These are phyloP conservation scores for Diutina sp. DNA, from an alignment of 1,139 yeast genomes.

Conservation along the genomic window DNA sequence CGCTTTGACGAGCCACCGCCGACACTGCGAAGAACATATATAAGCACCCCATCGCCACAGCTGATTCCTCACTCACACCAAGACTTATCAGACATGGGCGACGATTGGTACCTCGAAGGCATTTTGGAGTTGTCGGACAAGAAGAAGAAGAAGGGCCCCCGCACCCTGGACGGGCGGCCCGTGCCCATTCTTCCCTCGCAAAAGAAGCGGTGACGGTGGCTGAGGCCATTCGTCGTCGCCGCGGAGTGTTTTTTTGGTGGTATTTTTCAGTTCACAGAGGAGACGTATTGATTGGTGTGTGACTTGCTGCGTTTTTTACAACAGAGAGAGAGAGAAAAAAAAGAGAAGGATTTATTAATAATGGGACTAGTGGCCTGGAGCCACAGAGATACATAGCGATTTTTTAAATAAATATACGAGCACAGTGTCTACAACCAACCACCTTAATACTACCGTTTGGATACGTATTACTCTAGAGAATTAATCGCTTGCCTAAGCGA, in stretches of 20 bases:
- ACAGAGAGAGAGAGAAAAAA: too few species aligned
- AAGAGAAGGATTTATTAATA: background rate
- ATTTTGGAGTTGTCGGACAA: slow-evolving; percentile 1
- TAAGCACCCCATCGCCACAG: too few species aligned
- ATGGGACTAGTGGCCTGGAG: background rate
- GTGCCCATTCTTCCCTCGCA: background rate
- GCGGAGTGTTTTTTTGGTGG: background rate
- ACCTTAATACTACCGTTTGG: background rate
- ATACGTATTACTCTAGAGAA: background rate
- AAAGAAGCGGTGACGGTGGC: background rate
- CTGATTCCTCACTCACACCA: background rate
- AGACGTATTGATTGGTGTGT: too few species aligned
- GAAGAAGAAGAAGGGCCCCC: slow-evolving; percentile 1
- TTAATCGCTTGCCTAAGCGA: background rate
- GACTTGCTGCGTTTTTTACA: too few species aligned
- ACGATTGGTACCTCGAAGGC: background rate
- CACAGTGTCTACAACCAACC: too few species aligned
- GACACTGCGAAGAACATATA: background rate
- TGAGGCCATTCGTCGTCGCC: background rate
- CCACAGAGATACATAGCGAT: background rate
- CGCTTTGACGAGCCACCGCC: background rate
- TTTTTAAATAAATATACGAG: too few species aligned
- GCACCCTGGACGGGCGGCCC: slow-evolving; percentile 1
- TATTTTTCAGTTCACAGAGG: too few species aligned
- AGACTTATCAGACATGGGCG: background rate